Evolutionary conservation across 495 filamentous ascomycete species (phyloP), one percentile per base, ranked within the genome.

Genomic region (Filosporella fistucella): DNA sequence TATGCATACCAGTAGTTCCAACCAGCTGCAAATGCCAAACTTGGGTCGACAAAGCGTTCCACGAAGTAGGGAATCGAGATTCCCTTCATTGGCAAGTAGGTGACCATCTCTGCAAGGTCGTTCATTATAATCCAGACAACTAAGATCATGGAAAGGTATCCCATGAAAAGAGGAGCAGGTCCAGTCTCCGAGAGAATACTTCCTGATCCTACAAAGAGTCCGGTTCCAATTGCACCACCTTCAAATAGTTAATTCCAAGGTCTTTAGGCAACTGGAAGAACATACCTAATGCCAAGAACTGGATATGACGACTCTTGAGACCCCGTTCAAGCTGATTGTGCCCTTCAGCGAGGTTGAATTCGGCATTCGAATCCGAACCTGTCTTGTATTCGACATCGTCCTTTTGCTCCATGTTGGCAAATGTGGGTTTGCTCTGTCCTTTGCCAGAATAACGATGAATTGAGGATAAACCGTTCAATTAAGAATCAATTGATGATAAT

Each of bases 201-300:
- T 36, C 76, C 76, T 7, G 42, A 40, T 10, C 49, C 49, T 20
- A 76, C 66, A 49, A 74, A 77, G 7, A 77, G 61, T 65, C 72
- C 71, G 47, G 74, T 72, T 39, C 74, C 74, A 49, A 54, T 49
- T 13, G n/a, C 66, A 51, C 70, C 70, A 78, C 79, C 82, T n/a
- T n/a, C n/a, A n/a, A n/a, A n/a, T n/a, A n/a, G n/a, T n/a, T n/a
- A n/a, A n/a, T n/a, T n/a, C n/a, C n/a, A n/a, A n/a, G n/a, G n/a
- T n/a, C n/a, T n/a, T 16, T 23, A 18, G 29, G 18, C n/a, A 5
- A 21, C 12, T 5, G 13, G 40, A 16, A 12, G 2, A n/a, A n/a
- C 12, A 3, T 41, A 48, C 35, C 71, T 23, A 75, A 66, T 45
- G 68, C 71, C 20, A 75, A 63, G 67, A 75, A 73, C 38, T 70